Evolutionary conservation across 2,329 filamentous ascomycete species (phyloP).

Genomic region (Escovopsis sp.): DNA sequence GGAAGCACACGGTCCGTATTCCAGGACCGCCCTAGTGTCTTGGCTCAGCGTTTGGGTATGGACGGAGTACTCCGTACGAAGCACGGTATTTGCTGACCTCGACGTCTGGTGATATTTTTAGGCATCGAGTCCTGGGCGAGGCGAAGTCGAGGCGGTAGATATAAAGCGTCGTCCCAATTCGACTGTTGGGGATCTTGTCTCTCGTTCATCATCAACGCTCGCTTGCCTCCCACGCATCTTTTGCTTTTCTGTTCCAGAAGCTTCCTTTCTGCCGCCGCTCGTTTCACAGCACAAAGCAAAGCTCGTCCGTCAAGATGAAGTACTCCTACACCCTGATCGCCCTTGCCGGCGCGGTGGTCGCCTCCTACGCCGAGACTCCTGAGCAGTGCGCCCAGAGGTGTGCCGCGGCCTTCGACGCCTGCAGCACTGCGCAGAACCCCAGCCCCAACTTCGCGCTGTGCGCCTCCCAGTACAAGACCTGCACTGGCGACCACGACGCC

Average conservation of each 20-base stretch:
- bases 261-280: no score
- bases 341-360: slow-evolving; percentile 1
- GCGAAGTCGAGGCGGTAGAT: no score
- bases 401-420: neutral
- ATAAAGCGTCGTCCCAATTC: no score
- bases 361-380: neutral
- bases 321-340: slow-evolving; percentile 1
- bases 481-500: neutral
- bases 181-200: neutral
- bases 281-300: neutral
- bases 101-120: no score
- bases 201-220: neutral
- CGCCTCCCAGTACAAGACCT: neutral
- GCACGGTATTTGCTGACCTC: no score
- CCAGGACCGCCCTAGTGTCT: no score
- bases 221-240: neutral
- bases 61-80: no score
- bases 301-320: neutral
- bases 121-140: no score
- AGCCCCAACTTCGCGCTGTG: neutral
- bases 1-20: no score
- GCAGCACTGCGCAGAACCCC: neutral
- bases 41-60: no score
- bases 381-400: neutral
- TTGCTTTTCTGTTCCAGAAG: no score